Conservation (phyloP, 208 protist species). For the Plasmodiophora brassicae region DNA sequence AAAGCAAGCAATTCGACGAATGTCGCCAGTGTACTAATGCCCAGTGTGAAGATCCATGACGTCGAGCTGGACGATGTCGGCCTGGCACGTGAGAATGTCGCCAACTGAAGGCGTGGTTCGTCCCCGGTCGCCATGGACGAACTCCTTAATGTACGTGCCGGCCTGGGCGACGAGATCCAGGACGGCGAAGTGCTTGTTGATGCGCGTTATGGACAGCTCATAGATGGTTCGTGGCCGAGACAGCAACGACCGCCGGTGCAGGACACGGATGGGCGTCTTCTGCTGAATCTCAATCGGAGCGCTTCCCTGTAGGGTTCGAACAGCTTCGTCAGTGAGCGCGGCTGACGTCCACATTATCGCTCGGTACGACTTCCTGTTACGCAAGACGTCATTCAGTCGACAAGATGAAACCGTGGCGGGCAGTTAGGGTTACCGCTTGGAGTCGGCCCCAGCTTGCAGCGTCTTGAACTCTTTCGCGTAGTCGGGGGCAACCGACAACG, state of each 20-base stretch:
- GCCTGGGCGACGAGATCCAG: conserved; percentile 78
- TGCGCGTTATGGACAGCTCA: conserved; percentile 58
- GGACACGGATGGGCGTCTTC: conserved; percentile 59
- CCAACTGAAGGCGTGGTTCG: conserved; percentile 78
- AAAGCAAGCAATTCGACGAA: too few species aligned
- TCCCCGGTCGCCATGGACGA: conserved; percentile 90
- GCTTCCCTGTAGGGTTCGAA: not conserved
- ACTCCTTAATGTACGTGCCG: conserved; percentile 96
- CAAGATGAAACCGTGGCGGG: not conserved
- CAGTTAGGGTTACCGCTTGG: not conserved
- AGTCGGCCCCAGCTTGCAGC: not conserved
- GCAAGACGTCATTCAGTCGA: not conserved
- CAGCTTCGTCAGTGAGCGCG: not conserved
- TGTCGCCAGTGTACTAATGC: too few species aligned
- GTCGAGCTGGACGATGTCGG: conserved; percentile 88
- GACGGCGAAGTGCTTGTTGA: conserved; percentile 73
- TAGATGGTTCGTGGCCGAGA: conserved; percentile 73
- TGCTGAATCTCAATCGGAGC: conserved; percentile 16
- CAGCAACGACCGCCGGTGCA: conserved; percentile 81
- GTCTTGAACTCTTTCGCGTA: not conserved
- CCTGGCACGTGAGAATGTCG: conserved; percentile 63
- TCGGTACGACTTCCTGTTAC: conserved; percentile 38
- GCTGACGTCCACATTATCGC: conserved; percentile 35
- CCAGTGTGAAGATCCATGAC: conserved; percentile 68
- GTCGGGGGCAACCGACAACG: not conserved